Conservation (phyloP, 108 stramenopile genomes). For the Cyclotella atomus region DNA sequence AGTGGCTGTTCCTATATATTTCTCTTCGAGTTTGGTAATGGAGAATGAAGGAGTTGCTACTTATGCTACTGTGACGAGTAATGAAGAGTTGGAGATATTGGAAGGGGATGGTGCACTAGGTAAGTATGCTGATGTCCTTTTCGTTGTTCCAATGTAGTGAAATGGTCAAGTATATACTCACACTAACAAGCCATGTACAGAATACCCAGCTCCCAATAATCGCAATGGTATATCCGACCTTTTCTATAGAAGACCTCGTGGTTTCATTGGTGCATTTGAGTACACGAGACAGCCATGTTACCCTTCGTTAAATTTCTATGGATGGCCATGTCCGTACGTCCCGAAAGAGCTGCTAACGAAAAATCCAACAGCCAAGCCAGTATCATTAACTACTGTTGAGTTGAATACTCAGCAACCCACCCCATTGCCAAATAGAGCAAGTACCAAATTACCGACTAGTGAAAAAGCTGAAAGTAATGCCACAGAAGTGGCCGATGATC, state of each 20-base stretch:
- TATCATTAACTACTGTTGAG: background rate
- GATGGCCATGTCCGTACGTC: constrained; percentile 39
- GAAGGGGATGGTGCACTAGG: constrained; percentile 30
- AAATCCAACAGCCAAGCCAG: background rate
- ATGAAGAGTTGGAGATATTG: constrained; percentile 23
- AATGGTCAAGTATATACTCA: too few relatives aligned
- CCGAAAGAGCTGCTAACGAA: constrained; percentile 2
- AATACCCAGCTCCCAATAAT: constrained; percentile 18
- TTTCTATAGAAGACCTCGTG: constrained; percentile 28
- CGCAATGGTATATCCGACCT: constrained; percentile 9
- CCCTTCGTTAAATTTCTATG: constrained; percentile 17
- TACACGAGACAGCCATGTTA: constrained; percentile 20
- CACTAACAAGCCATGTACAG: too few relatives aligned
- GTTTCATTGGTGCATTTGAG: constrained; percentile 24
- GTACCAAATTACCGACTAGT: too few relatives aligned
- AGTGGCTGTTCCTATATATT: constrained; percentile 7
- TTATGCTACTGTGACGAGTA: constrained; percentile 21
- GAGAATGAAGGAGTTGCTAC: constrained; percentile 6
- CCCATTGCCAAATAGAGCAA: too few relatives aligned
- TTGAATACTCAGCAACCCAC: too few relatives aligned
- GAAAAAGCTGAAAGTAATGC: too few relatives aligned
- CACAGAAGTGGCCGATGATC: too few relatives aligned
- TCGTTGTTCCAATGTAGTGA: background rate
- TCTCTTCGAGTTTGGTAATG: constrained; percentile 1
- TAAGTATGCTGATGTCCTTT: background rate